Evolutionary conservation across 2,329 filamentous ascomycete genomes (phyloP).

Genomic region (Fulvia fulva): DNA sequence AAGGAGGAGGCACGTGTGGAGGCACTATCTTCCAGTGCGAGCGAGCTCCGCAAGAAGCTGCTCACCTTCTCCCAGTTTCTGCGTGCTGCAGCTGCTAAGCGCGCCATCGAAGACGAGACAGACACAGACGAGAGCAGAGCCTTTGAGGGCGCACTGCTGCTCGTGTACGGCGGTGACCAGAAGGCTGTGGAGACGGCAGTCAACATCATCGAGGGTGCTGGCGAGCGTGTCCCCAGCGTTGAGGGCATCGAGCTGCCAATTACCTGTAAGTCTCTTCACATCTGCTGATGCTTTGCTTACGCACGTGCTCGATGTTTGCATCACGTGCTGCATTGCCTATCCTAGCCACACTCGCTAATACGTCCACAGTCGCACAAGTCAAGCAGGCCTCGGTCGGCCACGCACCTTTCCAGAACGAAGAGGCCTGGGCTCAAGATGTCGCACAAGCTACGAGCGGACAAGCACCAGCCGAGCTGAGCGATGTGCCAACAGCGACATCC

Average conservation of each 20-base stretch:
- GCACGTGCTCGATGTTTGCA: constrained; percentile 1
- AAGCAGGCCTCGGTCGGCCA: constrained; percentile 43
- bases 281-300: not conserved
- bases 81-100: constrained; percentile 69
- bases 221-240: constrained; percentile 64
- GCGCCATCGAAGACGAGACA: constrained; percentile 63
- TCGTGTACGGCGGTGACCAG: constrained; percentile 75
- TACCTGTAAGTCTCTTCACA: constrained; percentile 58
- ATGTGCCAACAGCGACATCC: constrained; percentile 37
- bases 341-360: constrained; percentile 5
- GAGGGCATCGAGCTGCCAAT: constrained; percentile 62
- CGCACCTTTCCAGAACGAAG: constrained; percentile 53
- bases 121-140: constrained; percentile 73
- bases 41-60: constrained; percentile 57
- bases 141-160: constrained; percentile 72
- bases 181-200: constrained; percentile 69
- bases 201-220: constrained; percentile 69
- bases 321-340: constrained; percentile 16
- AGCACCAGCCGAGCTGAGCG: constrained; percentile 10
- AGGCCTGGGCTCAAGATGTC: constrained; percentile 48
- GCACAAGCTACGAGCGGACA: constrained; percentile 40
- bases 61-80: constrained; percentile 75
- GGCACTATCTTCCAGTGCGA: constrained; percentile 45
- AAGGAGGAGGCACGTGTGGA: constrained; percentile 55
- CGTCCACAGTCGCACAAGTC: constrained; percentile 33